These are phyloP conservation scores for Calocybe cyanea DNA, from an alignment of 768 basidiomycete genomes.

Conservation along the genomic window DNA sequence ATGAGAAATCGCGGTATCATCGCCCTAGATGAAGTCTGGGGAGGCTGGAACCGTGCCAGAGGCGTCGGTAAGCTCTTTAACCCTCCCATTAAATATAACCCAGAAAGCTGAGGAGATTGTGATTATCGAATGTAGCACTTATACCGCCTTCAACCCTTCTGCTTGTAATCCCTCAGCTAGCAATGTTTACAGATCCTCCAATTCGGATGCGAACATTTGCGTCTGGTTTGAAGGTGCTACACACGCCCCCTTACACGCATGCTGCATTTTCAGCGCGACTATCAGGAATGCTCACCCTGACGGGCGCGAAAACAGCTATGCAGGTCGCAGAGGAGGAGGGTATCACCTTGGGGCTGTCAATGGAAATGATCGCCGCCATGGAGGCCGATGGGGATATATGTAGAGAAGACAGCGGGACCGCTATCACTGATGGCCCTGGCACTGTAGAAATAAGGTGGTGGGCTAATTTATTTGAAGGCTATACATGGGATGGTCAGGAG, in stretches of 20 bases:
- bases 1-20: slow-evolving; percentile 81
- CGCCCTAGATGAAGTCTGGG: slow-evolving; percentile 92
- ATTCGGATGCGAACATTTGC: slow-evolving; percentile 66
- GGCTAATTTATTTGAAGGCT: slow-evolving; percentile 61
- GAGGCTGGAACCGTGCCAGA: slow-evolving; percentile 90
- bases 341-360: slow-evolving; percentile 67
- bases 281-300: slow-evolving; percentile 45
- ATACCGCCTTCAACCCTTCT: slow-evolving; percentile 86
- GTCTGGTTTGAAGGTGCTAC: slow-evolving; percentile 77
- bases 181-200: slow-evolving; percentile 59
- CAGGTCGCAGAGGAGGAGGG: slow-evolving; percentile 71
- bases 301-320: slow-evolving; percentile 54
- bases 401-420: slow-evolving; percentile 60
- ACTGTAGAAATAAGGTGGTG: slow-evolving; percentile 70
- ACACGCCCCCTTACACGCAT: slow-evolving; percentile 74
- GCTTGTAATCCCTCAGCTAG: slow-evolving; percentile 67
- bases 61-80: slow-evolving; percentile 67
- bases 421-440: slow-evolving; percentile 32
- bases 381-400: slow-evolving; percentile 71
- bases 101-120: too few relatives aligned
- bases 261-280: slow-evolving; percentile 68
- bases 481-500: slow-evolving; percentile 70
- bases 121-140: slow-evolving; percentile 51
- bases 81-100: slow-evolving; percentile 3
- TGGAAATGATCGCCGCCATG: slow-evolving; percentile 74